Conservation (phyloP, 495 filamentous ascomycete species). For the Hyaloscypha hepaticicola region DNA sequence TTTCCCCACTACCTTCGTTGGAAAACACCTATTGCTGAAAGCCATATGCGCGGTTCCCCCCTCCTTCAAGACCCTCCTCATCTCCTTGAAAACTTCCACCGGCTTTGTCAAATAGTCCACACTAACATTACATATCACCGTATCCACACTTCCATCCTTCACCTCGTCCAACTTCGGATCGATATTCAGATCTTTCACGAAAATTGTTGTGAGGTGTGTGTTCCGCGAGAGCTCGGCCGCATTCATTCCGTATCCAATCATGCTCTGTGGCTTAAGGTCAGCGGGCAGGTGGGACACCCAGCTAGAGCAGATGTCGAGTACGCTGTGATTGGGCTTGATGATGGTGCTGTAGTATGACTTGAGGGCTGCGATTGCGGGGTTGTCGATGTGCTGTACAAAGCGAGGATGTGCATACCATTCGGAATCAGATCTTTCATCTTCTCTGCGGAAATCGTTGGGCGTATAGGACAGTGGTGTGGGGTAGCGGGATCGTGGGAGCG, state of each 20-base stretch:
- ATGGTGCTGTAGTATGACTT: slow-evolving; percentile 42
- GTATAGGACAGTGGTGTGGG: slow-evolving; percentile 36
- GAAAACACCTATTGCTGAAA: slow-evolving; percentile 49
- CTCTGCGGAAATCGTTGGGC: slow-evolving; percentile 35
- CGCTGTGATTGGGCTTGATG: slow-evolving; percentile 21
- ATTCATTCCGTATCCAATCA: slow-evolving; percentile 41
- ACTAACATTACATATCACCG: slow-evolving; percentile 43
- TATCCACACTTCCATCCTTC: slow-evolving; percentile 31
- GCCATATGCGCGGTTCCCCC: slow-evolving; percentile 44
- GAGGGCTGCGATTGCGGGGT: slow-evolving; percentile 40
- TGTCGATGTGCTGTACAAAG: slow-evolving; percentile 50
- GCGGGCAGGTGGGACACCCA: slow-evolving; percentile 45
- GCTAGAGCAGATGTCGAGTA: slow-evolving; percentile 44
- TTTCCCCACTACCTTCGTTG: slow-evolving; percentile 40
- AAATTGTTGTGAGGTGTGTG: slow-evolving; percentile 29
- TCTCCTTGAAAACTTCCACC: slow-evolving; percentile 36
- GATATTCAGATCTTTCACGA: slow-evolving; percentile 40
- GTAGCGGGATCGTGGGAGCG: slow-evolving; percentile 31
- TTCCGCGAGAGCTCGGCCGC: slow-evolving; percentile 40
- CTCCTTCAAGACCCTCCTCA: slow-evolving; percentile 30
- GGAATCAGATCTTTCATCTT: slow-evolving; percentile 38
- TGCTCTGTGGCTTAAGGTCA: slow-evolving; percentile 28
- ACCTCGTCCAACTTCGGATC: slow-evolving; percentile 32
- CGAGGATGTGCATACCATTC: slow-evolving; percentile 43
- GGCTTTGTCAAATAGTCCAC: slow-evolving; percentile 47